phyloP scores from a whole-genome alignment of 2,329 filamentous ascomycete genomes.

The Xylariales sp. region DNA sequence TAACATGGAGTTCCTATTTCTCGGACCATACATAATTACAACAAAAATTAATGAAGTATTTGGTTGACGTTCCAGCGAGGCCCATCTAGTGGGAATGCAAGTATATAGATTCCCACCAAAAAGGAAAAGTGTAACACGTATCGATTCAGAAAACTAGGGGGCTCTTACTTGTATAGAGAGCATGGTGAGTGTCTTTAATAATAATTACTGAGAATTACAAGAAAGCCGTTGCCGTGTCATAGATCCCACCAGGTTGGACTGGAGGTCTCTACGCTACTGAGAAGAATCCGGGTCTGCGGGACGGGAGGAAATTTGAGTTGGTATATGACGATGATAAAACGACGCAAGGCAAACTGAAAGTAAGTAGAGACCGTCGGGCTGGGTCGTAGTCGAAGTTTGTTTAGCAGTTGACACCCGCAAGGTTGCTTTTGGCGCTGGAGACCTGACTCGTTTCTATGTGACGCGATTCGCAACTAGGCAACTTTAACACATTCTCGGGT shows the following conservation, averaged over 20 bases:
- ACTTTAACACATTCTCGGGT: slow-evolving; percentile 35
- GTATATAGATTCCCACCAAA: neutral
- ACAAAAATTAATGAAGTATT: neutral
- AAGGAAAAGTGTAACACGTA: neutral
- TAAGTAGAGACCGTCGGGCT: slow-evolving; percentile 41
- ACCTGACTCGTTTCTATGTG: slow-evolving; percentile 35
- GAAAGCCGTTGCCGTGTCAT: neutral
- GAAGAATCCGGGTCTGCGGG: slow-evolving; percentile 1
- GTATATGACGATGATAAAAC: slow-evolving; percentile 20
- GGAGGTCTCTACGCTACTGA: slow-evolving; percentile 1
- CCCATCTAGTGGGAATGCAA: slow-evolving; percentile 7
- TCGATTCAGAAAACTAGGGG: slow-evolving; percentile 19
- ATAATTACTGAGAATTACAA: neutral
- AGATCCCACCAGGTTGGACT: slow-evolving; percentile 16
- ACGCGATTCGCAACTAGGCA: slow-evolving; percentile 33
- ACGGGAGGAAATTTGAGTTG: slow-evolving; percentile 15
- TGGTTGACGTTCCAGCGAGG: neutral
- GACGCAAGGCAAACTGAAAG: slow-evolving; percentile 12
- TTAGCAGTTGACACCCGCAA: slow-evolving; percentile 37
- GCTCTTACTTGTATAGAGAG: slow-evolving; percentile 46
- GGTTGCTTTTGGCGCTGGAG: slow-evolving; percentile 40
- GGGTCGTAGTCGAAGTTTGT: slow-evolving; percentile 46
- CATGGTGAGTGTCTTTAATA: slow-evolving; percentile 33
- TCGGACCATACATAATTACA: neutral
- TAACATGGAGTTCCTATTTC: slow-evolving; percentile 25